Evolutionary conservation across 768 basidiomycete species (phyloP), one percentile per base, ranked within the genome.

Genomic region (Steccherinum ochraceum): DNA sequence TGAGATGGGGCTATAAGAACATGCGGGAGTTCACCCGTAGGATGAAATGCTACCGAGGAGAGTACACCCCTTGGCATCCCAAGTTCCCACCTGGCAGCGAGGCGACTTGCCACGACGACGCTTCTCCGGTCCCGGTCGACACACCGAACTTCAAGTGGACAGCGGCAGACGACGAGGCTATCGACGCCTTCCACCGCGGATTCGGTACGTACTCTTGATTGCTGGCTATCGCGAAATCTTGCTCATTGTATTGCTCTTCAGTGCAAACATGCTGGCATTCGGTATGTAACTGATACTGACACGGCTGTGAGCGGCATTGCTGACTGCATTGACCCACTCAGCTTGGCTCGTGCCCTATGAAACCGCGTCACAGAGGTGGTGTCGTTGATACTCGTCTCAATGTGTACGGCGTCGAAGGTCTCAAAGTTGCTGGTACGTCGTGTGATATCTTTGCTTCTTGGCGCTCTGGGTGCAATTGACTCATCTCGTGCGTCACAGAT

Each of bases 281-380:
- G 50, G 69, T 69, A 53, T 45, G 52, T 46, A 16, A 18, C 27
- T 16, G 5, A 12, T 0, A 7, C 24, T 25, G 16, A 45, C 42
- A n/a, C n/a, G n/a, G n/a, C n/a, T n/a, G n/a, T n/a, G n/a, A n/a
- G 30, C 30, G 7, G 30, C 30, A 16, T 35, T 16, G 7, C 30
- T 7, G 30, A 16, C 50, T 19, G 41, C 2, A 39, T 2, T 35
- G 7, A 16, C 49, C 18, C 42, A 2, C 39, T 2, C 45, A 83
- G 81, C 69, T 81, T 13, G 83, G 83, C 39, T 84, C 83, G 0
- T 84, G 82, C 52, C 76, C 81, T 0, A 85, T 86, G 83, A 83
- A 84, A 59, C 72, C 80, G 2, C 72, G 75, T 18, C 70, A 77
- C 13, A 49, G 72, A 40, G 76, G 74, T 3, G 84, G 83, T 12